These are phyloP conservation scores for Euphrasia arctica DNA, from an alignment of 305 asterid genomes.

Conservation along the genomic window DNA sequence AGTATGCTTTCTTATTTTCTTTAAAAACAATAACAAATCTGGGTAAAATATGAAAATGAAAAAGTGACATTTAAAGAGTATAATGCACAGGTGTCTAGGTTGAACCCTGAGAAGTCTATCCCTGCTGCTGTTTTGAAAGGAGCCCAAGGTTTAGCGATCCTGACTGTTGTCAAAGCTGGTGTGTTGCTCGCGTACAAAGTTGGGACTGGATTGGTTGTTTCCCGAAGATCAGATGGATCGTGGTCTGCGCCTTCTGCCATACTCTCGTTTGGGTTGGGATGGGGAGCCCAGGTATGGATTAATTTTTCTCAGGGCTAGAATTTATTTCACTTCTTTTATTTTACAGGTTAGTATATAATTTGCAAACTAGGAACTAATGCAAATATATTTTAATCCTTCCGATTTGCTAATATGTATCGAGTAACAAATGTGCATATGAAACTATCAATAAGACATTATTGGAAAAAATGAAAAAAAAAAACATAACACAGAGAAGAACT, in stretches of 20 bases:
- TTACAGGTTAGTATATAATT: background rate
- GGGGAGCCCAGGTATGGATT: conserved; percentile 92
- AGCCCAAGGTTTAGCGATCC: conserved; percentile 91
- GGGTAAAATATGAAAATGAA: background rate
- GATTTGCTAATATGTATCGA: conserved; percentile 4
- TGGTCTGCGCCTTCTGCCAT: conserved; percentile 99
- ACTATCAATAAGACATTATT: background rate
- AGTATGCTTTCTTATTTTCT: background rate
- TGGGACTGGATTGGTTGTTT: conserved; percentile 92
- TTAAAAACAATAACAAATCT: background rate
- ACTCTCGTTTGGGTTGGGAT: conserved; percentile 84
- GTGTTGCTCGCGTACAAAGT: conserved; percentile 76
- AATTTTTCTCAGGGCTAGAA: background rate
- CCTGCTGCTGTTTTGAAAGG: conserved; percentile 84
- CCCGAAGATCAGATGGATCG: conserved; percentile 89
- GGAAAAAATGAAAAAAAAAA: background rate
- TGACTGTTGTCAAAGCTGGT: conserved; percentile 95
- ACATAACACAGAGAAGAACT: background rate
- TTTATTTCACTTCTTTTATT: conserved; percentile 13
- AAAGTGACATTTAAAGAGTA: conserved; percentile 16
- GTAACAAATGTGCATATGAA: conserved; percentile 13
- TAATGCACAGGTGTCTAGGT: conserved; percentile 65
- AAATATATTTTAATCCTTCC: background rate
- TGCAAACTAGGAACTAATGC: conserved; percentile 6
- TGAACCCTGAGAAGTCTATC: conserved; percentile 92